These are phyloP conservation scores for Tuber magnatum DNA, from an alignment of 495 filamentous ascomycete species.

Conservation along the genomic window DNA sequence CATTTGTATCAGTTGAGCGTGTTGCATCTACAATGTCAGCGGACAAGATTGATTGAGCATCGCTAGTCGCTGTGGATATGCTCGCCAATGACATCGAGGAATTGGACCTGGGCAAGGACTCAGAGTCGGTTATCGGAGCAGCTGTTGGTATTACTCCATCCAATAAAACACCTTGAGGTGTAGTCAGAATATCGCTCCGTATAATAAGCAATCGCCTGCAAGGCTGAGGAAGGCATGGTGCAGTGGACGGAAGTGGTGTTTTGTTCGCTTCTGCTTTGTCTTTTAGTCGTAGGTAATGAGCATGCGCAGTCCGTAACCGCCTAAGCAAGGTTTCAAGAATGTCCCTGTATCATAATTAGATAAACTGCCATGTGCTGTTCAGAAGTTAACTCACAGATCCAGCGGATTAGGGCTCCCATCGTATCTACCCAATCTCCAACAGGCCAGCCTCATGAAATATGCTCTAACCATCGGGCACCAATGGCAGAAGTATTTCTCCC, in stretches of 20 bases:
- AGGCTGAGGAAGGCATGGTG: constrained; percentile 81
- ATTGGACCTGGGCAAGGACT: constrained; percentile 28
- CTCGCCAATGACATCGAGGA: constrained; percentile 18
- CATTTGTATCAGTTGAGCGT: constrained; percentile 22
- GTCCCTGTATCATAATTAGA: constrained; percentile 42
- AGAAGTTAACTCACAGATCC: constrained; percentile 57
- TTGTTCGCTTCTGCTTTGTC: constrained; percentile 54
- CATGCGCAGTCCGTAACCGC: constrained; percentile 67
- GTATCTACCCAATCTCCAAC: constrained; percentile 83
- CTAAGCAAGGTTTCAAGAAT: constrained; percentile 66
- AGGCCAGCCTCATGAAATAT: constrained; percentile 88
- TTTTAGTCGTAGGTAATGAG: constrained; percentile 67
- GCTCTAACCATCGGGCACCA: constrained; percentile 98
- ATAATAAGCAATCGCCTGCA: constrained; percentile 86
- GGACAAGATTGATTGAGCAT: constrained; percentile 33
- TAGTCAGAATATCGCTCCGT: constrained; percentile 64
- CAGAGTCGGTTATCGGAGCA: constrained; percentile 41
- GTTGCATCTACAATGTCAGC: constrained; percentile 1
- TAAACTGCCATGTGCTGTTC: neutral
- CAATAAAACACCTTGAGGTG: constrained; percentile 46
- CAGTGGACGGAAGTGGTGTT: constrained; percentile 60
- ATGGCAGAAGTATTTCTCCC: constrained; percentile 82
- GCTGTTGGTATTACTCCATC: constrained; percentile 43
- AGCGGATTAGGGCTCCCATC: constrained; percentile 58
- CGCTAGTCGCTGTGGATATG: constrained; percentile 20